Evolutionary conservation across 257 asterid species (phyloP).

Genomic region (Solanum tarapatanum): DNA sequence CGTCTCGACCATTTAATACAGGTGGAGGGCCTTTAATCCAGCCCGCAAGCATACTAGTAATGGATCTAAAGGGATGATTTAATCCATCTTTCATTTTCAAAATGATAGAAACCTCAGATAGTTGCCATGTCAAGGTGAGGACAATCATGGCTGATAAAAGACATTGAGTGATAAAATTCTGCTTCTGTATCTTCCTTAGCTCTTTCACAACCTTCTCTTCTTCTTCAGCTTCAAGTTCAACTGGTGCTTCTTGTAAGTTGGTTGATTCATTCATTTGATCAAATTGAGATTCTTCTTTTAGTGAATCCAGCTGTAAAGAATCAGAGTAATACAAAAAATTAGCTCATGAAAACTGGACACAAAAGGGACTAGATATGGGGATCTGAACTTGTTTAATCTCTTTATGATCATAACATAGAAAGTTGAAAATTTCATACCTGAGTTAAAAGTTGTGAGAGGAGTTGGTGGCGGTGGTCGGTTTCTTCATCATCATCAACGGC

Average conservation of each 20-base stretch:
- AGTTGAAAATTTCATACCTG: conserved; percentile 17
- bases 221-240: not conserved
- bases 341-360: not conserved
- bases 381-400: not conserved
- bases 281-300: conserved; percentile 14
- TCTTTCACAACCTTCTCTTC: conserved; percentile 38
- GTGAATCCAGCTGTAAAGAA: conserved; percentile 27
- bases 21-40: conserved; percentile 5
- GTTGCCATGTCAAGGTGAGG: conserved; percentile 66
- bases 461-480: conserved; percentile 3
- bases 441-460: conserved; percentile 22
- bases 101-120: conserved; percentile 64
- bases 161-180: conserved; percentile 60
- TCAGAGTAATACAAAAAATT: not conserved
- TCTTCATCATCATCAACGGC: not conserved
- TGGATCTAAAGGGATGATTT: conserved; percentile 41
- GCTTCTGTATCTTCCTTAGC: conserved; percentile 43
- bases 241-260: not conserved
- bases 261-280: not conserved
- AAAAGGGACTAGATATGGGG: not conserved
- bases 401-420: not conserved
- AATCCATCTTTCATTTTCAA: conserved; percentile 42
- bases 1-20: not conserved
- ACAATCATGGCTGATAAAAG: conserved; percentile 56
- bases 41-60: conserved; percentile 19